Percentiles rank a stretch among this genome's conserved stretches.
Evolutionary conservation across 2,329 filamentous ascomycete species (phyloP).

Genomic region (Ceratocystis destructans): DNA sequence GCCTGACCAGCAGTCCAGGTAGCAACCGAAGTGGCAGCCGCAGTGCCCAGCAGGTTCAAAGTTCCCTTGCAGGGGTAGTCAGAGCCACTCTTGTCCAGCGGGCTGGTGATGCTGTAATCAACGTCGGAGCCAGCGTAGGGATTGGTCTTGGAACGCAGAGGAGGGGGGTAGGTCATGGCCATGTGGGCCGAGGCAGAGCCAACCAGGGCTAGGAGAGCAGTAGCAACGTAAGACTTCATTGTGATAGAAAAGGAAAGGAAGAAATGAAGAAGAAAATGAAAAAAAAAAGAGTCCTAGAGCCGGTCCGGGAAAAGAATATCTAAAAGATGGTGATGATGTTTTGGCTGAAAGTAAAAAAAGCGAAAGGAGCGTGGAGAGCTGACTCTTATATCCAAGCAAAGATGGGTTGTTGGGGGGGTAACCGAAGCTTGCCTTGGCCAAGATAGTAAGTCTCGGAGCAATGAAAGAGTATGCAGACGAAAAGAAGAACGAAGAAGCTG

Average conservation of each 20-base stretch:
- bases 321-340: background rate
- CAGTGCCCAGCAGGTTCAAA: slow-evolving; percentile 35
- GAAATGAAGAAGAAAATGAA: background rate
- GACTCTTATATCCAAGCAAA: background rate
- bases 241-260: slow-evolving; percentile 21
- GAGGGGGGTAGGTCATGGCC: slow-evolving; percentile 40
- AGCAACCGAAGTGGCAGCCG: slow-evolving; percentile 39
- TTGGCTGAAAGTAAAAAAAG: background rate
- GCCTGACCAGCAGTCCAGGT: slow-evolving; percentile 48
- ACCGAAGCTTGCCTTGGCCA: background rate
- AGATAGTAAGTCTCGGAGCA: background rate
- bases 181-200: slow-evolving; percentile 40
- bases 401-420: background rate
- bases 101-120: slow-evolving; percentile 61
- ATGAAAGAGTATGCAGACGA: background rate
- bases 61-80: slow-evolving; percentile 68
- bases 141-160: slow-evolving; percentile 42
- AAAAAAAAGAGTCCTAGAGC: background rate
- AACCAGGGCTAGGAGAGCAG: slow-evolving; percentile 31
- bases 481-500: background rate
- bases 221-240: slow-evolving; percentile 32
- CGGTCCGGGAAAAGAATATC: background rate
- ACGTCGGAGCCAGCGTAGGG: slow-evolving; percentile 34
- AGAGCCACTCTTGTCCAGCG: slow-evolving; percentile 44
- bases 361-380: background rate